Percentiles rank a stretch among this genome's conserved stretches.
Conservation (phyloP, 345 rosid species). For the Brassica nigra region DNA sequence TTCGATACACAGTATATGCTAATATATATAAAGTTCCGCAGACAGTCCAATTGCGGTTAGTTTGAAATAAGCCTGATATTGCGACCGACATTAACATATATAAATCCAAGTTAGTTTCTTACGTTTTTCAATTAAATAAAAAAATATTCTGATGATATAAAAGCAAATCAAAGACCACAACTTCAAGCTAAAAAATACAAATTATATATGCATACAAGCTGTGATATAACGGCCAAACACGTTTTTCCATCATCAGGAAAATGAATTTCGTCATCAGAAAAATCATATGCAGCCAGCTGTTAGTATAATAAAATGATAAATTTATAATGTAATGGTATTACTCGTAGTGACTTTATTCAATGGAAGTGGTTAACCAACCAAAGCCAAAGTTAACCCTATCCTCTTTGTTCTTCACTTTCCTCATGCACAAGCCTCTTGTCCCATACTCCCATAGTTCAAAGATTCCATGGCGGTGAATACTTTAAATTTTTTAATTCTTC, state of each 20-base stretch:
- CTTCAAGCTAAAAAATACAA: background rate
- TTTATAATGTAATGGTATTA: background rate
- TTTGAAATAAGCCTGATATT: background rate
- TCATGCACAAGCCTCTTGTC: conserved; percentile 17
- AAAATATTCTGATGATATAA: background rate
- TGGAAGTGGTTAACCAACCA: conserved; percentile 15
- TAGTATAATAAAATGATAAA: background rate
- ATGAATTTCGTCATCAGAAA: conserved; percentile 15
- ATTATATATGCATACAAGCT: conserved; percentile 10
- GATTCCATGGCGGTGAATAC: conserved; percentile 35
- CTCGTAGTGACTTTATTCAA: conserved; percentile 1
- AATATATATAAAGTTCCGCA: background rate
- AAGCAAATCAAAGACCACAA: background rate
- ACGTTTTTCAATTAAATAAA: background rate
- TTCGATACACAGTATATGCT: background rate
- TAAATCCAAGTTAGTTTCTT: background rate
- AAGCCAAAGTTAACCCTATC: background rate
- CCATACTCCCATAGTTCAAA: background rate
- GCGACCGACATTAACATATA: background rate
- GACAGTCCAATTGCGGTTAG: background rate
- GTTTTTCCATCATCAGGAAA: conserved; percentile 18
- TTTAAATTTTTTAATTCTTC: background rate
- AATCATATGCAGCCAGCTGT: conserved; percentile 25
- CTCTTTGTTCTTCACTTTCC: conserved; percentile 10
- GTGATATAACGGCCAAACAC: conserved; percentile 25